Conservation (phyloP, 139 green algal species). For the Ostreobium quekettii region DNA sequence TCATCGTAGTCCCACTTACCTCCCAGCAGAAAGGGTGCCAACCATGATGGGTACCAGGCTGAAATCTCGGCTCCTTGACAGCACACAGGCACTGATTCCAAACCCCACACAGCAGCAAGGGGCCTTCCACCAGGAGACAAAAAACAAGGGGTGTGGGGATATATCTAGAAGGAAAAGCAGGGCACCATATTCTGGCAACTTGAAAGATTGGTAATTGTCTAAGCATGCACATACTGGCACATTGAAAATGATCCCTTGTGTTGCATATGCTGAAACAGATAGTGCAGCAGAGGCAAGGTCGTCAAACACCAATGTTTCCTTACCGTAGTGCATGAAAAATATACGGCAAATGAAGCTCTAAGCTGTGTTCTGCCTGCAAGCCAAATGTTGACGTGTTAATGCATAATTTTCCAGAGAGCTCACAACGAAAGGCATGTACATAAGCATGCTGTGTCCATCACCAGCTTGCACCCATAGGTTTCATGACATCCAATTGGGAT, state of each 20-base stretch:
- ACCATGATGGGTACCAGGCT: conserved; percentile 93
- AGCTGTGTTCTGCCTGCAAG: conserved; percentile 78
- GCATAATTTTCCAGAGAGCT: conserved; percentile 1
- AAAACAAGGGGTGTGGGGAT: neutral
- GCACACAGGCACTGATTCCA: neutral
- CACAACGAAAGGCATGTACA: neutral
- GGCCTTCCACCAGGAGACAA: neutral
- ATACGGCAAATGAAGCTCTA: conserved; percentile 94
- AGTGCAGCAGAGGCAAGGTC: too few relatives aligned
- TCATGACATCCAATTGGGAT: too few relatives aligned
- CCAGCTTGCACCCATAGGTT: too few relatives aligned
- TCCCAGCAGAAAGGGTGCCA: conserved; percentile 56
- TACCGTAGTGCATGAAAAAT: conserved; percentile 38
- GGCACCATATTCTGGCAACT: neutral
- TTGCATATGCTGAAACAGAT: too few relatives aligned
- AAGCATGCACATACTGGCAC: too few relatives aligned
- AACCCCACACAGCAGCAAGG: neutral
- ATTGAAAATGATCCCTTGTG: too few relatives aligned
- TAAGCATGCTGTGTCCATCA: too few relatives aligned
- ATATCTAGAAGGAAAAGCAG: neutral
- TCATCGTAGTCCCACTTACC: conserved; percentile 23
- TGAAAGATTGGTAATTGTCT: too few relatives aligned
- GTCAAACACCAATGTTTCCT: too few relatives aligned
- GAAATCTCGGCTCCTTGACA: conserved; percentile 35
- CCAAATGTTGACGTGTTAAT: neutral